These are phyloP conservation scores for Colletotrichum tropicale DNA, from an alignment of 2,329 filamentous ascomycete species.

Conservation along the genomic window DNA sequence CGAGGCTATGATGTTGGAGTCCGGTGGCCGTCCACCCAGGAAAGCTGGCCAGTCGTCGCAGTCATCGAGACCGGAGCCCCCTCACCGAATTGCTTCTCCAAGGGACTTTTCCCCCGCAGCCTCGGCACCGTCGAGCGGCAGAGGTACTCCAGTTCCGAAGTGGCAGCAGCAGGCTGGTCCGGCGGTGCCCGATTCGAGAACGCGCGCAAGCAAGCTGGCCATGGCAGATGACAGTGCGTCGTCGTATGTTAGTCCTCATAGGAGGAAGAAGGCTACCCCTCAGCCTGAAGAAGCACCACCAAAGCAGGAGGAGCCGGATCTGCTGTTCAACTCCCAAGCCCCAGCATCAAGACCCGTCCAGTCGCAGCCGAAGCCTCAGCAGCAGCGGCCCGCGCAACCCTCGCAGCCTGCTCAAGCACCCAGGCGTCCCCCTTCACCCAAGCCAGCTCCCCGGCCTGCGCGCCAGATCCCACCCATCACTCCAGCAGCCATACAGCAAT, in stretches of 20 bases:
- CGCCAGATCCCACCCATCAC: conserved; percentile 72
- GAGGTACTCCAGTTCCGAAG: conserved; percentile 54
- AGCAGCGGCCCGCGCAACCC: conserved; percentile 41
- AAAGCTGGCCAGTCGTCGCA: conserved; percentile 32
- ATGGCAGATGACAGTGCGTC: conserved; percentile 82
- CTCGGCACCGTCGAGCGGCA: conserved; percentile 44
- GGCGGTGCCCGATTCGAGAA: conserved; percentile 51
- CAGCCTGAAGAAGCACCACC: conserved; percentile 38
- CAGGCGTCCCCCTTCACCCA: conserved; percentile 37
- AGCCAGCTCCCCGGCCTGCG: conserved; percentile 50
- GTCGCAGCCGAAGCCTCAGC: conserved; percentile 30
- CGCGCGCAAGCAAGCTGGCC: conserved; percentile 72
- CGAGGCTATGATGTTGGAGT: conserved; percentile 82
- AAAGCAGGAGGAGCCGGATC: conserved; percentile 61
- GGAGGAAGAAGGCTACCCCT: conserved; percentile 71
- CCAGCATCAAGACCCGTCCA: conserved; percentile 33
- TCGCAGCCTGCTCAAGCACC: conserved; percentile 36
- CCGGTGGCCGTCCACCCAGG: conserved; percentile 60
- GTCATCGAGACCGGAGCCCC: conserved; percentile 33
- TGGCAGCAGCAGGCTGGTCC: conserved; percentile 67
- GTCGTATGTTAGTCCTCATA: conserved; percentile 85
- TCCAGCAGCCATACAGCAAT: conserved; percentile 72
- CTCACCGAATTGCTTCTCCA: conserved; percentile 27
- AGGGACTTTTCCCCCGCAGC: conserved; percentile 57
- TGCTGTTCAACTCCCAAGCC: conserved; percentile 62